Base-by-base conservation (phyloP, 73 alveolate species). In the Urostyla sp. region DNA sequence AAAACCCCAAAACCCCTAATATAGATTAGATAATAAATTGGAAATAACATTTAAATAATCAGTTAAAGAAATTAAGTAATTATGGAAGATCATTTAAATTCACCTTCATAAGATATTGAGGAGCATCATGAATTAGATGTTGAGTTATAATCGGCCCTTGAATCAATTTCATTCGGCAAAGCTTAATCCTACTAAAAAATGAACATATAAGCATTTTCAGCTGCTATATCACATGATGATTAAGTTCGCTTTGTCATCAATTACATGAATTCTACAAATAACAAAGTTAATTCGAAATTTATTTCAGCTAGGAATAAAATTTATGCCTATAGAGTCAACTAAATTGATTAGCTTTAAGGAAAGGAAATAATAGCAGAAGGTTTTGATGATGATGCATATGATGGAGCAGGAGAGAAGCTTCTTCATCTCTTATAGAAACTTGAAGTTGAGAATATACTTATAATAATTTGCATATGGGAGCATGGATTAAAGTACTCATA, bases 361-460 rank as follows among this genome's bases (percentile, higher is more conserved):
- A n/a, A 8, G 36, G n/a, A 38, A n/a, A 32, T 51, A 11, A 32
- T 84, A 60, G 63, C 69, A 48, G 92, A 84, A 46, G 94, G 94
- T 21, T 86, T n/a, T 40, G 94, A 86, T 32, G 94, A 86, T 53
- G 94, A 79, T 56, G 94, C 90, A 1, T 85, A 78, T 52, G 82
- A 73, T 43, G 94, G 94, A 8, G 75, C 90, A 3, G 94, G 94
- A 0, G 94, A 86, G 67, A 86, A 86, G 54, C 85, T 86, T 0
- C 86, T 86, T n/a, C 67, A 72, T 4, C 54, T 86, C 16, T 51
- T 86, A 23, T 60, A 86, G 53, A 86, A 86, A 43, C 76, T 86
- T 89, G 88, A 85, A 8, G 60, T 86, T 20, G 94, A 86, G 63
- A 86, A 86, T 72, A 86, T 86, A n/a, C 34, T 86, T 40, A 51